Percentiles rank a stretch among this genome's conserved stretches.
phyloP scores from a whole-genome alignment of 1,284 basidiomycete species.

The Trametes sp. region DNA sequence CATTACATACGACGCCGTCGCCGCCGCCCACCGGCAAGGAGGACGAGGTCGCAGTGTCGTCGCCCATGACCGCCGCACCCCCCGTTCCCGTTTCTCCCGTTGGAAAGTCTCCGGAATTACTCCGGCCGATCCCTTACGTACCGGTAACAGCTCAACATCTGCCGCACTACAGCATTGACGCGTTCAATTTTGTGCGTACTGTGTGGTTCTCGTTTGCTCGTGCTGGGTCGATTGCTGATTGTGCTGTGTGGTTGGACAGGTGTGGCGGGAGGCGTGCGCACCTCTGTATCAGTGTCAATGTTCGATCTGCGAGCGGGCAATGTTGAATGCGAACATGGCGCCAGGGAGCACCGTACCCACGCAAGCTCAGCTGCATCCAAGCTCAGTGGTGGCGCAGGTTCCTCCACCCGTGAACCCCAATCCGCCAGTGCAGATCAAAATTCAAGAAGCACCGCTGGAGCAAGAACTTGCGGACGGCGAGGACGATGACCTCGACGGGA shows the following conservation, averaged over 20 bases:
- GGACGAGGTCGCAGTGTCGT: conserved; percentile 41
- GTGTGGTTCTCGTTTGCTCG: background rate
- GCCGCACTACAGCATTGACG: conserved; percentile 66
- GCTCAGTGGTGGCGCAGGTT: conserved; percentile 7
- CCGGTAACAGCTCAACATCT: conserved; percentile 66
- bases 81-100: conserved; percentile 65
- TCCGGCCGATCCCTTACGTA: conserved; percentile 72
- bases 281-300: conserved; percentile 77
- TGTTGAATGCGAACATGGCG: conserved; percentile 52
- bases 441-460: conserved; percentile 26
- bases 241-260: conserved; percentile 44
- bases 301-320: conserved; percentile 71
- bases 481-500: conserved; percentile 28
- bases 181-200: conserved; percentile 61
- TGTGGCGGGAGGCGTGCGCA: conserved; percentile 76
- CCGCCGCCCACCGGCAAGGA: conserved; percentile 62
- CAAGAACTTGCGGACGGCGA: conserved; percentile 18
- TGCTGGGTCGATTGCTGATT: conserved; percentile 14
- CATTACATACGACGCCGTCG: conserved; percentile 76
- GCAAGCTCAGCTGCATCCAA: conserved; percentile 27
- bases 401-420: background rate
- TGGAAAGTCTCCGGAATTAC: conserved; percentile 60
- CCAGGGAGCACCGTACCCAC: conserved; percentile 38
- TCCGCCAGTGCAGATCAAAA: conserved; percentile 30
- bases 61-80: conserved; percentile 34